Evolutionary conservation across 176 grass and related monocot genomes (phyloP).

Genomic region (Hordeum marinum): DNA sequence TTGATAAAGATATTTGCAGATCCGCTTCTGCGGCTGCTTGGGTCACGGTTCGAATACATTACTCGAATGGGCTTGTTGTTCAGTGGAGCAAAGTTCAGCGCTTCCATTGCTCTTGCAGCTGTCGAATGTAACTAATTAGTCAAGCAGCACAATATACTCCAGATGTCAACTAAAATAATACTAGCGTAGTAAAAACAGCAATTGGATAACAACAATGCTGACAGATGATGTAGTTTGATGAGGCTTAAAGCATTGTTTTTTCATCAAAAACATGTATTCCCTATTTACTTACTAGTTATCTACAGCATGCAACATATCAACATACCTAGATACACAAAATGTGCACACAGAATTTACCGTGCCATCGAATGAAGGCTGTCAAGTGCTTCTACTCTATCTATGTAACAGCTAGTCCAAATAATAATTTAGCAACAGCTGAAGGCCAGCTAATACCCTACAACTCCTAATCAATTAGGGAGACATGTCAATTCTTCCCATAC

Average conservation of each 20-base stretch:
- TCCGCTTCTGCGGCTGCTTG: constrained; percentile 68
- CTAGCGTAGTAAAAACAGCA: neutral
- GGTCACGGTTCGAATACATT: constrained; percentile 83
- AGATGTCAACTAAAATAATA: neutral
- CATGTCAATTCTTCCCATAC: neutral
- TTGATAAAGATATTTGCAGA: constrained; percentile 87
- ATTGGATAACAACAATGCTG: neutral
- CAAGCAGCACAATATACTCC: neutral
- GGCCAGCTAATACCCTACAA: neutral
- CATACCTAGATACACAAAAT: neutral
- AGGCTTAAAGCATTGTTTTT: neutral
- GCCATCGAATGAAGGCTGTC: neutral
- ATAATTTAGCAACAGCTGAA: neutral
- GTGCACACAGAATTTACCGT: neutral
- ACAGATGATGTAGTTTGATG: neutral
- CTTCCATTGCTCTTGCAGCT: constrained; percentile 68
- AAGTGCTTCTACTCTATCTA: neutral
- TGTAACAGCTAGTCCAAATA: neutral
- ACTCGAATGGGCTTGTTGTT: constrained; percentile 62
- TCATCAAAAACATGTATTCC: neutral
- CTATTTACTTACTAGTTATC: neutral
- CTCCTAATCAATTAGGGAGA: neutral
- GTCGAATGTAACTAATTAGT: constrained; percentile 21
- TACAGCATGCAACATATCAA: neutral
- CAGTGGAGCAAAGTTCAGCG: constrained; percentile 61